Base-by-base conservation (phyloP, 352 stramenopile species). In the Globisporangium sylvaticum region DNA sequence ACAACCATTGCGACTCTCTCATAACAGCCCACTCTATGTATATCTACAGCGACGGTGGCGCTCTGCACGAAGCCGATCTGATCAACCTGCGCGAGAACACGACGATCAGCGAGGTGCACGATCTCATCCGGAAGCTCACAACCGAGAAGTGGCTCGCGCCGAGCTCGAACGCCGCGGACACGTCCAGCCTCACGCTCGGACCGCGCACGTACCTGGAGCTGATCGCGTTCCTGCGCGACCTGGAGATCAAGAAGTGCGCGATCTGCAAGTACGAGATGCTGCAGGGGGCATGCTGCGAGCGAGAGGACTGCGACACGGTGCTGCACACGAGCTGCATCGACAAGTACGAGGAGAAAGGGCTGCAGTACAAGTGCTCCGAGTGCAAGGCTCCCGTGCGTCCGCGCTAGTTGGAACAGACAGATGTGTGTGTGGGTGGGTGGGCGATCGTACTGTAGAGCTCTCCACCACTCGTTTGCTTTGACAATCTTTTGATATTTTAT, bases 181-280 rank as follows among this genome's bases (percentile, higher is more conserved):
- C 74, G 8, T 66, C 67, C 2, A 75, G 74, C 18, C 70, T 89
- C 14, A 93, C 84, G 48, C 72, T 93, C 25, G 87, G 87, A 0
- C 84, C 84, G 29, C 83, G 87, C 46, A 68, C 78, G 31, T 95
- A 85, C 62, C 69, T 95, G 24, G 87, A 95, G 66, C 69, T 95
- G 18, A 80, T 88, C 22, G 68, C 80, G 27, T 91, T 95, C 48
- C 66, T 95, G 25, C 87, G 83, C 25, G 80, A 91, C 55, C 58
- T 95, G 22, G 81, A 92, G 42, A 78, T 95, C 39, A 82, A 83
- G 62, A 89, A 93, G 56, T 95, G 87, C 63, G 67, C 76, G 53
- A 92, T 95, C 64, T 95, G 87, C 61, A 73, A 80, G 67, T 90
- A 81, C 54, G 84, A 93, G 67, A 73, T 92, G 72, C 70, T 95